phyloP scores from a whole-genome alignment of 2,329 filamentous ascomycete genomes.

The Polychaeton citri region DNA sequence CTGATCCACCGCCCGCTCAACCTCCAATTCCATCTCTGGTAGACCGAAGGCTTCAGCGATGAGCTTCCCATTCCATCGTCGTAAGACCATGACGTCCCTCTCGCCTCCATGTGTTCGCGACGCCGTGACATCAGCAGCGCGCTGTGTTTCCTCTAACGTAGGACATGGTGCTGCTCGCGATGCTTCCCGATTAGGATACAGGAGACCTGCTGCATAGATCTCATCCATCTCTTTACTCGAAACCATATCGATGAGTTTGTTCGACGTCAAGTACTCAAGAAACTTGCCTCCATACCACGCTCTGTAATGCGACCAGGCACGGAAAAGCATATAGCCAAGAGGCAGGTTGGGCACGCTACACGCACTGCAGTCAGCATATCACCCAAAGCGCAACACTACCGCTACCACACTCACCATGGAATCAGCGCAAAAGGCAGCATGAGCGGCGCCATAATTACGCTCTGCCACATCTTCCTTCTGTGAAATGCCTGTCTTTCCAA shows the following conservation, averaged over 20 bases:
- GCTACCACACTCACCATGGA: constrained; percentile 53
- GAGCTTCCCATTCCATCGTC: constrained; percentile 38
- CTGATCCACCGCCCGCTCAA: constrained; percentile 39
- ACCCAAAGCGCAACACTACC: background rate
- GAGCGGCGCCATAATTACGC: constrained; percentile 68
- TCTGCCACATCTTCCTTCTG: constrained; percentile 64
- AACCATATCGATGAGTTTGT: constrained; percentile 52
- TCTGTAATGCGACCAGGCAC: constrained; percentile 84
- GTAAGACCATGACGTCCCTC: constrained; percentile 36
- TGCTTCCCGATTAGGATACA: constrained; percentile 27
- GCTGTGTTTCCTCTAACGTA: constrained; percentile 23
- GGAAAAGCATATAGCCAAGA: constrained; percentile 89
- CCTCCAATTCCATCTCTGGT: constrained; percentile 39
- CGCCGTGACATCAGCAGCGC: constrained; percentile 25
- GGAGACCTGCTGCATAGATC: constrained; percentile 49
- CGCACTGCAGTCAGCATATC: background rate
- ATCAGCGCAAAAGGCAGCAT: constrained; percentile 70
- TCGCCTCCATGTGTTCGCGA: constrained; percentile 25
- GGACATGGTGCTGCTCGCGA: constrained; percentile 26
- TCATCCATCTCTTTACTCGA: constrained; percentile 59
- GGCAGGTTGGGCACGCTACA: constrained; percentile 87
- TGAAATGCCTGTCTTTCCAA: constrained; percentile 73
- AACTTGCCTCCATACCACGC: constrained; percentile 76
- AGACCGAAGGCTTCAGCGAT: constrained; percentile 35
- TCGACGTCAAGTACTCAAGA: constrained; percentile 64